Conservation (phyloP, 73 alveolate genomes). For the Symbiodinium natans region DNA sequence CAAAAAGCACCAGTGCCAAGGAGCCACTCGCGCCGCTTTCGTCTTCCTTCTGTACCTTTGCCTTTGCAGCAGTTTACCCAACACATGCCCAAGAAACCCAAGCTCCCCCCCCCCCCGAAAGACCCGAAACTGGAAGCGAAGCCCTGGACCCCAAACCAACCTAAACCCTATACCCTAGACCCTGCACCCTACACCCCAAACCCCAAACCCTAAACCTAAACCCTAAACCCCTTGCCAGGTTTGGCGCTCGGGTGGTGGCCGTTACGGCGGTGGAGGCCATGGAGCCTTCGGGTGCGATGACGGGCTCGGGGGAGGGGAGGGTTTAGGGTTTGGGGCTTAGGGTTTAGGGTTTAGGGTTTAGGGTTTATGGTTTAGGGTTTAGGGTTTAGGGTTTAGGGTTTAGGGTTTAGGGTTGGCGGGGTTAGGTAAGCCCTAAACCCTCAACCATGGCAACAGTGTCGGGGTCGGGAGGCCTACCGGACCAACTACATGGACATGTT, state of each 20-base stretch:
- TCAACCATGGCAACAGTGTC: too few species aligned
- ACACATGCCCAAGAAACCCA: too few species aligned
- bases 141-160: background rate
- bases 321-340: background rate
- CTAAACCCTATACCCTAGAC: background rate
- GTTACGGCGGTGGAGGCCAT: conserved; percentile 38
- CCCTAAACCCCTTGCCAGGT: conserved; percentile 28
- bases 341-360: background rate
- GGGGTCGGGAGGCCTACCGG: conserved; percentile 31
- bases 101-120: background rate
- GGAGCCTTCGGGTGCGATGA: too few species aligned
- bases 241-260: conserved; percentile 63
- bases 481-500: conserved; percentile 49
- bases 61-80: too few species aligned
- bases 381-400: too few species aligned
- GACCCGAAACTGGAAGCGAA: background rate
- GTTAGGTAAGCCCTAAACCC: too few species aligned
- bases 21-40: too few species aligned
- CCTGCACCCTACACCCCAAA: background rate
- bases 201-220: background rate
- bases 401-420: too few species aligned
- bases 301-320: background rate
- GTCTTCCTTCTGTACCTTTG: too few species aligned
- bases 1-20: too few species aligned
- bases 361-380: too few species aligned